Conservation (phyloP, 139 green algal genomes). For the Gonium pectorale region DNA sequence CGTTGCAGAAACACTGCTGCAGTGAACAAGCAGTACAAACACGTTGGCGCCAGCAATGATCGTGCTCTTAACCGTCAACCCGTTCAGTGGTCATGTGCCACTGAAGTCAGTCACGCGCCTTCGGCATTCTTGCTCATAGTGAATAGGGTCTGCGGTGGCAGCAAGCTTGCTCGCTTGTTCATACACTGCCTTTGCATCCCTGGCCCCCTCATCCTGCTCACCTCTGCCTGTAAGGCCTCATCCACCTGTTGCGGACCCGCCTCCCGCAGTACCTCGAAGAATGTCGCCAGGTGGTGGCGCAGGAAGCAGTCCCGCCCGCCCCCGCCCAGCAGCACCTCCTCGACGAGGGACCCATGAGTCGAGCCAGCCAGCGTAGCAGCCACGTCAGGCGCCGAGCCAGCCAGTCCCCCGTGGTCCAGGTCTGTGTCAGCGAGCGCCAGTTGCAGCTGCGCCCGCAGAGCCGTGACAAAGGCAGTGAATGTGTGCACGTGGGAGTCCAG, state of each 20-base stretch:
- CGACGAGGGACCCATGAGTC: conserved; percentile 47
- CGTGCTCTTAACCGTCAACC: not conserved
- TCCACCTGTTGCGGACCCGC: not conserved
- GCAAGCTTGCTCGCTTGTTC: not conserved
- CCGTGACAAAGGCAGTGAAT: conserved; percentile 48
- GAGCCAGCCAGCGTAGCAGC: not conserved
- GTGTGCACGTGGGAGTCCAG: conserved; percentile 47
- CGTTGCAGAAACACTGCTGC: not conserved
- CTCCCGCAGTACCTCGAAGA: conserved; percentile 52
- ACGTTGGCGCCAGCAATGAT: not conserved
- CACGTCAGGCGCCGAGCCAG: not conserved
- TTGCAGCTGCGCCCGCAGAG: conserved; percentile 65
- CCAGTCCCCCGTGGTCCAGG: too few species aligned
- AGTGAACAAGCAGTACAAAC: not conserved
- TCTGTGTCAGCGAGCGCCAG: conserved; percentile 28
- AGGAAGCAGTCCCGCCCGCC: conserved; percentile 68
- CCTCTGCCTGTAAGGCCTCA: not conserved
- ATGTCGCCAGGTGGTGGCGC: conserved; percentile 54
- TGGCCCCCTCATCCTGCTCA: not conserved
- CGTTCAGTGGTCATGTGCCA: not conserved
- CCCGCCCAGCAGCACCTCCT: conserved; percentile 65
- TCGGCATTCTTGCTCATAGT: too few species aligned
- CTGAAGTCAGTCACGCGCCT: too few species aligned
- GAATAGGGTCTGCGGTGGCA: too few species aligned
- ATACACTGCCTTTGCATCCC: not conserved